Evolutionary conservation across 306 rosid species (phyloP).

Genomic region (Pyrus pyrifolia): DNA sequence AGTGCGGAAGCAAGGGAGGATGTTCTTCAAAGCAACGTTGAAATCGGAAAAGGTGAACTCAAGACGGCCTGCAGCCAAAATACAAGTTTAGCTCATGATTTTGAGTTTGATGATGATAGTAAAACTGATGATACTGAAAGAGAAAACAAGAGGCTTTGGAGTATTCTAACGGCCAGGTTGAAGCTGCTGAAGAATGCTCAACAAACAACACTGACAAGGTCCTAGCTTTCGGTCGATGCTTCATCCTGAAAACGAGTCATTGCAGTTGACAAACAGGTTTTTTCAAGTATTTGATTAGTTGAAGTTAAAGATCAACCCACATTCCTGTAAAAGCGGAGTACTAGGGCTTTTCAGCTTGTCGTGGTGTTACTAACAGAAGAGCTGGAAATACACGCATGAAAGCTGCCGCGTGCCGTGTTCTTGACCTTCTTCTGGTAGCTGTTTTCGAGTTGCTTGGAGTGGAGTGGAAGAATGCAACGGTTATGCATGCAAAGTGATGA

Average conservation of each 20-base stretch:
- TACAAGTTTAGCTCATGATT: neutral
- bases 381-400: neutral
- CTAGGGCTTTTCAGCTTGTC: neutral
- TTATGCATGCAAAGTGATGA: neutral
- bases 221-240: neutral
- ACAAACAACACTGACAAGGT: neutral
- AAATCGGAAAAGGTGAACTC: neutral
- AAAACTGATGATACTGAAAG: neutral
- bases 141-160: conserved; percentile 3
- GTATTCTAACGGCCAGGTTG: neutral
- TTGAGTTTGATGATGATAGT: neutral
- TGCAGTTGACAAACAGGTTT: neutral
- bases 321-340: neutral
- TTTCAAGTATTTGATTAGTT: neutral
- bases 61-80: neutral
- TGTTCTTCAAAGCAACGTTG: neutral
- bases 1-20: neutral
- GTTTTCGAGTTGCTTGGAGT: neutral
- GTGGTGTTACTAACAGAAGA: neutral
- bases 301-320: neutral
- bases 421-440: neutral
- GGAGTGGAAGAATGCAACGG: neutral
- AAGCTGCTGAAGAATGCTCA: neutral
- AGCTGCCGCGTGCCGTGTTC: neutral
- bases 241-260: neutral